Evolutionary conservation across 2,329 filamentous ascomycete genomes (phyloP).

Genomic region (Phyllosticta citrichinensis): DNA sequence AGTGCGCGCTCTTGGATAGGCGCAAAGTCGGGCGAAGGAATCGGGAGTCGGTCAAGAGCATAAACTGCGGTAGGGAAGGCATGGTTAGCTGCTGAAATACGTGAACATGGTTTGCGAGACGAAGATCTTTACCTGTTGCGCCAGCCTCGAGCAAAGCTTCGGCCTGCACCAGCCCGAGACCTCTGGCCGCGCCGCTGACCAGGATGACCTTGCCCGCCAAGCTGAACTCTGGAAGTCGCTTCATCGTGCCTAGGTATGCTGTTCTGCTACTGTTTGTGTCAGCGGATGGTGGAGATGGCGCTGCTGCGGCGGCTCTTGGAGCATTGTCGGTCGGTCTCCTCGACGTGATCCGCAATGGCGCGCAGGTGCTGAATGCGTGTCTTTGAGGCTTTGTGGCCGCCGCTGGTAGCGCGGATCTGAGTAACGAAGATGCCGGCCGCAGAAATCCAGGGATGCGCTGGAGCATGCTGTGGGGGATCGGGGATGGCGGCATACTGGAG

Average conservation of each 20-base stretch:
- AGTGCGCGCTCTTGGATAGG: slow-evolving; percentile 52
- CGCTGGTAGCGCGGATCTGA: neutral
- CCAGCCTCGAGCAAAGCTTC: slow-evolving; percentile 68
- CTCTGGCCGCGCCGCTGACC: slow-evolving; percentile 61
- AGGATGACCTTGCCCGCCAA: slow-evolving; percentile 60
- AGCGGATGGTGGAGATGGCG: neutral
- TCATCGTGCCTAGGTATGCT: slow-evolving; percentile 12
- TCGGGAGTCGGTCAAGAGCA: slow-evolving; percentile 52
- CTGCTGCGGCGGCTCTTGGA: neutral
- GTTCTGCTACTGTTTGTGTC: neutral
- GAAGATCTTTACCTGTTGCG: slow-evolving; percentile 43
- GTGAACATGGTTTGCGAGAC: neutral
- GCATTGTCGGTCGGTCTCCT: neutral
- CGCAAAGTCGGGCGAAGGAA: slow-evolving; percentile 53
- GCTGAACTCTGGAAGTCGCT: slow-evolving; percentile 60
- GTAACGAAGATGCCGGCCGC: neutral
- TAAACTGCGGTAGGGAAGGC: slow-evolving; percentile 41
- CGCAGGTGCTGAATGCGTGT: neutral
- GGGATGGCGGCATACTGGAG: neutral
- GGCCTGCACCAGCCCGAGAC: slow-evolving; percentile 63
- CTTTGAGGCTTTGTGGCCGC: neutral
- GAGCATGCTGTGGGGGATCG: neutral
- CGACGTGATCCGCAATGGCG: neutral
- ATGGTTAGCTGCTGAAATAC: neutral
- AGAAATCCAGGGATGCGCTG: neutral